These are phyloP conservation scores for Calamus simplicifolius DNA, from an alignment of 176 grass and related monocot species.

Conservation along the genomic window DNA sequence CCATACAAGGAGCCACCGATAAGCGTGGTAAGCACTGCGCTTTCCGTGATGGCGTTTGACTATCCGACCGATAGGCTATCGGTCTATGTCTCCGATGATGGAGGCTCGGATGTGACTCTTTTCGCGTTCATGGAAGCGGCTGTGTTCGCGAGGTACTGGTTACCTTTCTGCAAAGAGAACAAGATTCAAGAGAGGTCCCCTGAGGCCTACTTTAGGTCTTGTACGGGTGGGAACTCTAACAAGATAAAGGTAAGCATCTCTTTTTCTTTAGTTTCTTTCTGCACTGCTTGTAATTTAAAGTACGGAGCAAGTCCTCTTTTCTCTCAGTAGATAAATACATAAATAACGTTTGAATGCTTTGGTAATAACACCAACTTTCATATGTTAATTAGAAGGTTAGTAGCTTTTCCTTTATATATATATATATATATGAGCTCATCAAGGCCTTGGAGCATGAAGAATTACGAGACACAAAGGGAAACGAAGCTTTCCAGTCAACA, in stretches of 20 bases:
- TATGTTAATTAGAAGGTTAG: no score
- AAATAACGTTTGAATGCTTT: no score
- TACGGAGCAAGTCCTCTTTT: no score
- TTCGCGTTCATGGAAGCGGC: conserved; percentile 42
- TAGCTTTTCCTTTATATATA: no score
- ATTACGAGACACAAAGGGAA: no score
- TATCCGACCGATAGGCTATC: conserved; percentile 30
- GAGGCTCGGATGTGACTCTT: conserved; percentile 29
- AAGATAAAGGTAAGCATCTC: conserved; percentile 2
- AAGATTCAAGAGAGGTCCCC: conserved; percentile 25
- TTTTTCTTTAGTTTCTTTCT: no score
- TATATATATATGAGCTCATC: no score
- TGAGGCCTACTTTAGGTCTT: conserved; percentile 19
- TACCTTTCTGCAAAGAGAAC: conserved; percentile 38
- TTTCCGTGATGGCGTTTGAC: conserved; percentile 32
- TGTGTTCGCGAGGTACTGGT: conserved; percentile 31
- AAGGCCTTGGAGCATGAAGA: no score
- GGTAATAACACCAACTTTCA: no score
- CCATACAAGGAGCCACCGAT: conserved; percentile 32
- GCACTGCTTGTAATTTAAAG: no score
- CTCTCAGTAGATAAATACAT: no score
- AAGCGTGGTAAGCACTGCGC: conserved; percentile 29
- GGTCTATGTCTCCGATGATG: conserved; percentile 40
- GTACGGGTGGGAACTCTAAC: neutral
- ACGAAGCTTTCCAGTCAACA: no score